A percentile compares a stretch with the other conserved stretches of the same genome.
These are phyloP conservation scores for Monilinia laxa DNA, from an alignment of 2,329 filamentous ascomycete species.

Conservation along the genomic window DNA sequence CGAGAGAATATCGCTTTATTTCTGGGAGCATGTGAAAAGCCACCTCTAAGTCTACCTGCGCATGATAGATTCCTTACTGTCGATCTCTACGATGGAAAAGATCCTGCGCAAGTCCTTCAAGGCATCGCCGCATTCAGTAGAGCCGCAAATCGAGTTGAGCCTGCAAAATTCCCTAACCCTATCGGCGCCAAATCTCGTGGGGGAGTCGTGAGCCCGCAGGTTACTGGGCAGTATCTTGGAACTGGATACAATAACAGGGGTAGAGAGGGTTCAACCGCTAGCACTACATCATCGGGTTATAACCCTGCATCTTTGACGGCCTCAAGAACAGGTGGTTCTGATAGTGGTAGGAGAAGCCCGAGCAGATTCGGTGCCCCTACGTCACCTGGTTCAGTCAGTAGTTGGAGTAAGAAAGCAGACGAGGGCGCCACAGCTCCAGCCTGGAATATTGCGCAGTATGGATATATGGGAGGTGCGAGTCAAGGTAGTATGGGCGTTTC, in stretches of 20 bases:
- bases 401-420: constrained; percentile 85
- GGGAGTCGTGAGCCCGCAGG: constrained; percentile 63
- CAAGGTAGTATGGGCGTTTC: constrained; percentile 93
- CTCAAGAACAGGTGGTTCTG: constrained; percentile 41
- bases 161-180: constrained; percentile 67
- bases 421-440: constrained; percentile 80
- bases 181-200: constrained; percentile 70
- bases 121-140: constrained; percentile 91
- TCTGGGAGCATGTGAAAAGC: constrained; percentile 79
- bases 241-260: constrained; percentile 44
- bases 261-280: constrained; percentile 55
- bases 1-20: constrained; percentile 99
- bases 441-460: constrained; percentile 98
- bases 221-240: constrained; percentile 52
- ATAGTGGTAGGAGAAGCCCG: constrained; percentile 60
- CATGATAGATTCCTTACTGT: constrained; percentile 98
- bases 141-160: constrained; percentile 72
- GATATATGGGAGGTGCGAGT: constrained; percentile 95
- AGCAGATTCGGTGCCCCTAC: constrained; percentile 56
- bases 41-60: constrained; percentile 81
- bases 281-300: constrained; percentile 56
- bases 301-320: constrained; percentile 41
- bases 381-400: constrained; percentile 65
- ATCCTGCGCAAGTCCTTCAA: constrained; percentile 92
- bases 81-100: constrained; percentile 92